Conservation (phyloP, 495 filamentous ascomycete species). For the Penicillium waksmanii region DNA sequence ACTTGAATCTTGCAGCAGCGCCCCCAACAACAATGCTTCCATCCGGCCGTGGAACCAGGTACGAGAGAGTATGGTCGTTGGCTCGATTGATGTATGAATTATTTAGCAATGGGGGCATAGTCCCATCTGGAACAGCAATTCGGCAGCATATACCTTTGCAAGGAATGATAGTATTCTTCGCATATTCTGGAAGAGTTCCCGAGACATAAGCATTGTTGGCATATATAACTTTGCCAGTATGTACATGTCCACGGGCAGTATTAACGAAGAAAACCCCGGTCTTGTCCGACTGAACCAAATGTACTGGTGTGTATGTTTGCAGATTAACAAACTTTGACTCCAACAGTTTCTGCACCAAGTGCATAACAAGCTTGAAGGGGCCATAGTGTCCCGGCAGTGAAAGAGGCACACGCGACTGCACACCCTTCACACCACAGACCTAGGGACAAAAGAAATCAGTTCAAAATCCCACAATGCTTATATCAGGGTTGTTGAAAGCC, state of each 20-base stretch:
- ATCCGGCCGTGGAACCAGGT: slow-evolving; percentile 69
- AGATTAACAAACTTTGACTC: slow-evolving; percentile 58
- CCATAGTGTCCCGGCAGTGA: slow-evolving; percentile 62
- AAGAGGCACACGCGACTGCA: slow-evolving; percentile 34
- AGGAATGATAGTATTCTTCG: slow-evolving; percentile 66
- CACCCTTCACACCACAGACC: slow-evolving; percentile 38
- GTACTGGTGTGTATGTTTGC: slow-evolving; percentile 63
- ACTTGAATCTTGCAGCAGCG: slow-evolving; percentile 48
- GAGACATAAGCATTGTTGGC: slow-evolving; percentile 78
- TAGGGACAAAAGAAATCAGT: background rate
- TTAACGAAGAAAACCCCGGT: slow-evolving; percentile 49
- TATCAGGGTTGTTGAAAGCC: background rate
- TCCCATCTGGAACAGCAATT: slow-evolving; percentile 63
- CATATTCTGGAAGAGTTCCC: slow-evolving; percentile 56
- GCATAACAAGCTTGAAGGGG: slow-evolving; percentile 65
- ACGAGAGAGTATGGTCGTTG: slow-evolving; percentile 41
- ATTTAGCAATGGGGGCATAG: slow-evolving; percentile 43
- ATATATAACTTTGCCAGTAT: slow-evolving; percentile 58
- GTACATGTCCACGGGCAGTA: slow-evolving; percentile 58
- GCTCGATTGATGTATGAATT: slow-evolving; percentile 41
- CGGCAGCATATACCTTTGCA: slow-evolving; percentile 61
- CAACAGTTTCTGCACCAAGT: slow-evolving; percentile 55
- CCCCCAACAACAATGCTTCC: slow-evolving; percentile 73
- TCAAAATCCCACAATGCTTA: background rate
- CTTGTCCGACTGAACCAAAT: slow-evolving; percentile 35